phyloP scores from a whole-genome alignment of 805 yeast species.

The Zygosaccharomyces gambellarensis region DNA sequence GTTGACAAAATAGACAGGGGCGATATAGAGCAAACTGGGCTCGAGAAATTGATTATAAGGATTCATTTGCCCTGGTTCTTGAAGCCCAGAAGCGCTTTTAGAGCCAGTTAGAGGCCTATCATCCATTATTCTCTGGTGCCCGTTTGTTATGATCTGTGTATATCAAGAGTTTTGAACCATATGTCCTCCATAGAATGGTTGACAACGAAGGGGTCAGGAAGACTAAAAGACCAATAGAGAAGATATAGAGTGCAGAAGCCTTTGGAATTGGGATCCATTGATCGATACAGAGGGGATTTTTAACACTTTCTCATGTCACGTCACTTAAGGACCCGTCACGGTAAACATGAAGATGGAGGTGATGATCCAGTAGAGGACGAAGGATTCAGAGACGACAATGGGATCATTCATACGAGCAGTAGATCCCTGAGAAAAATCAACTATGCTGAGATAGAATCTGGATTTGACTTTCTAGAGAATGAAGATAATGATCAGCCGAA shows the following conservation, averaged over 20 bases:
- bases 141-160: constrained; percentile 4
- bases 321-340: constrained; percentile 10
- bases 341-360: constrained; percentile 12
- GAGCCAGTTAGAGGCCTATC: not conserved
- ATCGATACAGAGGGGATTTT: not conserved
- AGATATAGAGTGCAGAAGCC: not conserved
- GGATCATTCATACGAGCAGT: constrained; percentile 28
- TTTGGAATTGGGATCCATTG: not conserved
- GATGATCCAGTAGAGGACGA: constrained; percentile 13
- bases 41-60: no score
- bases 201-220: constrained; percentile 2
- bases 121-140: not conserved
- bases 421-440: constrained; percentile 35
- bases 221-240: not conserved
- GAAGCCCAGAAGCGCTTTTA: not conserved
- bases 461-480: constrained; percentile 29
- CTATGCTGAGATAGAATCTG: constrained; percentile 36
- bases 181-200: not conserved
- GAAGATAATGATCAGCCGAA: constrained; percentile 15
- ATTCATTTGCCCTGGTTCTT: no score
- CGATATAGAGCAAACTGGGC: no score
- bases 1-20: no score
- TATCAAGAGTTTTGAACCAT: not conserved
- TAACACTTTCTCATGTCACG: constrained; percentile 13
- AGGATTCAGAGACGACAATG: constrained; percentile 28